A percentile compares a stretch with the other conserved stretches of the same genome.
Evolutionary conservation across 2,329 filamentous ascomycete genomes (phyloP).

Genomic region (Cadophora luteo-olivacea): DNA sequence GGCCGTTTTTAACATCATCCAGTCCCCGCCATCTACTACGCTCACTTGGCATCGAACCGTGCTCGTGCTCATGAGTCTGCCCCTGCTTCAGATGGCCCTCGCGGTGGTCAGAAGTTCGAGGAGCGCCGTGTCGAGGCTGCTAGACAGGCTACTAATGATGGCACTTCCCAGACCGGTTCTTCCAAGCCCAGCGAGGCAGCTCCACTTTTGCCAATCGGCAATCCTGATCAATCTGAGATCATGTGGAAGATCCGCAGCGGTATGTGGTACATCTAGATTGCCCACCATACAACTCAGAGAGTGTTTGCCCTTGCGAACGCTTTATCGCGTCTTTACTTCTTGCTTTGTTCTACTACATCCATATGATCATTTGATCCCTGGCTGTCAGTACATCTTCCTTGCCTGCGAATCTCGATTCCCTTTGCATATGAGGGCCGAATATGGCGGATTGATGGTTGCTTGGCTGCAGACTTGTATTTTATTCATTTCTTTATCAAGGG

Average conservation of each 20-base stretch:
- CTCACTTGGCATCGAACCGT: slow-evolving; percentile 85
- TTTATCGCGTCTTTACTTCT: slow-evolving; percentile 30
- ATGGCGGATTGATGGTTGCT: slow-evolving; percentile 22
- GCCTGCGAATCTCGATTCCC: slow-evolving; percentile 18
- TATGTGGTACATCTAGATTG: slow-evolving; percentile 46
- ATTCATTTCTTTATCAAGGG: slow-evolving; percentile 32
- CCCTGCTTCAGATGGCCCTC: slow-evolving; percentile 52
- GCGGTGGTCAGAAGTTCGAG: slow-evolving; percentile 51
- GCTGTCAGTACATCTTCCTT: slow-evolving; percentile 20
- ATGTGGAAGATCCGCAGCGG: slow-evolving; percentile 37
- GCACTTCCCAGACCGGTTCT: slow-evolving; percentile 36
- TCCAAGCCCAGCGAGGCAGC: slow-evolving; percentile 29
- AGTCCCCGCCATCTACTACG: slow-evolving; percentile 90
- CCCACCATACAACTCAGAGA: background rate
- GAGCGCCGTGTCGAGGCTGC: slow-evolving; percentile 37
- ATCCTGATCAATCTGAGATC: slow-evolving; percentile 24
- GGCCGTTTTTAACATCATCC: slow-evolving; percentile 11
- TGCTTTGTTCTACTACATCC: slow-evolving; percentile 9
- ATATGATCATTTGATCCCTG: slow-evolving; percentile 31
- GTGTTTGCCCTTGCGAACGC: slow-evolving; percentile 32
- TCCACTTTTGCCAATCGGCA: slow-evolving; percentile 41
- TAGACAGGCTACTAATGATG: slow-evolving; percentile 13
- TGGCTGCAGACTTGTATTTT: slow-evolving; percentile 28
- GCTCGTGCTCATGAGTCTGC: slow-evolving; percentile 75
- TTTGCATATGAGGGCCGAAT: slow-evolving; percentile 14